Percentiles rank a stretch among this genome's conserved stretches.
Evolutionary conservation across 2,329 filamentous ascomycete genomes (phyloP).

Genomic region (Arthrobotrys sphaeroides): DNA sequence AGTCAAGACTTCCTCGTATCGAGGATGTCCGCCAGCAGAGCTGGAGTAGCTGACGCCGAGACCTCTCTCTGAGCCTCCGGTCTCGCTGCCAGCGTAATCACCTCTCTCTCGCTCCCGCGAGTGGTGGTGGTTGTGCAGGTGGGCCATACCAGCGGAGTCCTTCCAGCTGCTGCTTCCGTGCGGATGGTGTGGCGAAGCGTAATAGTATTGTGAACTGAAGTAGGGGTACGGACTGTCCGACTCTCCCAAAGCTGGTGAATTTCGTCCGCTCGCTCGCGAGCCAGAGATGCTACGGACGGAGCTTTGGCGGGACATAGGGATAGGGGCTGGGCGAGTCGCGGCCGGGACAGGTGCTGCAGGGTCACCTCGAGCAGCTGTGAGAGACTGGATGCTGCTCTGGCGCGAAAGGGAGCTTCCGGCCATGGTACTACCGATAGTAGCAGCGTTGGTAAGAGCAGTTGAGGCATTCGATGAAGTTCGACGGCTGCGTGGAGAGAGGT

Average conservation of each 20-base stretch:
- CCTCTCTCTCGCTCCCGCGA: slow-evolving; percentile 50
- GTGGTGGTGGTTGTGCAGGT: slow-evolving; percentile 49
- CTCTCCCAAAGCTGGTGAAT: slow-evolving; percentile 46
- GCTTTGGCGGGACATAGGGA: slow-evolving; percentile 51
- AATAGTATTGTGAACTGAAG: slow-evolving; percentile 51
- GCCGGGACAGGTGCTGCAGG: slow-evolving; percentile 1
- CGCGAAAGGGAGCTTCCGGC: slow-evolving; percentile 64
- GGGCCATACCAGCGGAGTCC: slow-evolving; percentile 33
- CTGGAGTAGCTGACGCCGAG: slow-evolving; percentile 42
- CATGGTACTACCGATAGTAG: slow-evolving; percentile 65
- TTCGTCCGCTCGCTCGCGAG: slow-evolving; percentile 44
- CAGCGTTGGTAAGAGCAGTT: slow-evolving; percentile 69
- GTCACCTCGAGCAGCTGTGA: slow-evolving; percentile 66
- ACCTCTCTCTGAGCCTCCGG: slow-evolving; percentile 44
- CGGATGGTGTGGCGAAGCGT: slow-evolving; percentile 27
- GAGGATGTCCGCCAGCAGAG: slow-evolving; percentile 22
- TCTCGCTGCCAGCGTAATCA: slow-evolving; percentile 50
- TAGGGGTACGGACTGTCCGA: slow-evolving; percentile 52
- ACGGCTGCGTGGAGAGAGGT: slow-evolving; percentile 60
- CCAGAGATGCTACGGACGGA: slow-evolving; percentile 50
- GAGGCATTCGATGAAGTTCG: slow-evolving; percentile 72
- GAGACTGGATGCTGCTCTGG: slow-evolving; percentile 61
- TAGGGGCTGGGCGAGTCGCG: slow-evolving; percentile 34
- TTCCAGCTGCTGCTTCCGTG: slow-evolving; percentile 50
- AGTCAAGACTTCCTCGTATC: slow-evolving; percentile 66